Percentiles rank a stretch among this genome's conserved stretches.
Conservation (phyloP, 805 yeast species). For the Lachancea quebecensis region DNA sequence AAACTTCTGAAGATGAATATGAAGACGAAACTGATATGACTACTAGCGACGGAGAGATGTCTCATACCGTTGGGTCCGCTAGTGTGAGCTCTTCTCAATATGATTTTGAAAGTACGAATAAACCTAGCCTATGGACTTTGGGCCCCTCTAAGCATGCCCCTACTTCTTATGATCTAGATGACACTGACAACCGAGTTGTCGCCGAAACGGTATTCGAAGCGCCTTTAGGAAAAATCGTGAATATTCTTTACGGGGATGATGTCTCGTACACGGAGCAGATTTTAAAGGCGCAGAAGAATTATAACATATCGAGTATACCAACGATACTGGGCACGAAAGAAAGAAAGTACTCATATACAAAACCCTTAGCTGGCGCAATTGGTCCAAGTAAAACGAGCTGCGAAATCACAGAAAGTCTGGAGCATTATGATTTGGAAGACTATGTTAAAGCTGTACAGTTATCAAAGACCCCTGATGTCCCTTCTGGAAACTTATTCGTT, state of each 20-base stretch:
- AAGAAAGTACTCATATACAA: slow-evolving; percentile 50
- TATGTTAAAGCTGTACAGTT: slow-evolving; percentile 46
- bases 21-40: slow-evolving; percentile 9
- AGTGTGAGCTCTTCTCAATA: neutral
- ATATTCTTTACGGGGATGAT: slow-evolving; percentile 58
- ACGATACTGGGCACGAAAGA: slow-evolving; percentile 30
- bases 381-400: slow-evolving; percentile 76
- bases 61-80: neutral
- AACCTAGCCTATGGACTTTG: slow-evolving; percentile 5
- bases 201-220: slow-evolving; percentile 48
- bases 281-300: slow-evolving; percentile 56
- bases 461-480: slow-evolving; percentile 76
- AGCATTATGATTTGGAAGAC: slow-evolving; percentile 43
- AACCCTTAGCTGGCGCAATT: slow-evolving; percentile 60
- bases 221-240: slow-evolving; percentile 57
- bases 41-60: neutral
- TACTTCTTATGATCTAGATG: slow-evolving; percentile 36
- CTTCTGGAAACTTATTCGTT: slow-evolving; percentile 62
- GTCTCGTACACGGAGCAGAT: slow-evolving; percentile 38
- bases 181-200: slow-evolving; percentile 47
- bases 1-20: slow-evolving; percentile 1
- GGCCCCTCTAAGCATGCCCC: slow-evolving; percentile 46
- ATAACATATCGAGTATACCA: slow-evolving; percentile 47
- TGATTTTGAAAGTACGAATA: neutral
- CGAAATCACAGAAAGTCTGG: slow-evolving; percentile 52